Conservation (phyloP, 345 rosid species). For the Rhodomyrtus tomentosa region DNA sequence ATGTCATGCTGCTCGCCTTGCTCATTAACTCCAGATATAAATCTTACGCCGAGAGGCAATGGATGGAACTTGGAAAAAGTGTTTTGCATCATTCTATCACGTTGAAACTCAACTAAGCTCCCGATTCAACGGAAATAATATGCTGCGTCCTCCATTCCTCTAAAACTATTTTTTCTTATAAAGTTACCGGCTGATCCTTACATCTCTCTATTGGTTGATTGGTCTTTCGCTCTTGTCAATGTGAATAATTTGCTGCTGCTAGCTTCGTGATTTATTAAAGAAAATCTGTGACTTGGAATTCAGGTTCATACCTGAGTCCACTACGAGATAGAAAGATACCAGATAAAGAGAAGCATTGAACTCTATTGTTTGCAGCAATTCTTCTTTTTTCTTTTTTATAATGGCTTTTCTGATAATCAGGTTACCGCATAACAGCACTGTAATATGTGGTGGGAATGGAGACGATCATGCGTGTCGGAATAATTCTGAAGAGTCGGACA, state of each 20-base stretch:
- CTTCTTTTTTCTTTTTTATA: neutral
- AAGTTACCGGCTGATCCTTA: neutral
- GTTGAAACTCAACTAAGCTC: neutral
- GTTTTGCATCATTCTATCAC: neutral
- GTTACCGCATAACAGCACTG: neutral
- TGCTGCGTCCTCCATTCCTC: neutral
- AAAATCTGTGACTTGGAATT: neutral
- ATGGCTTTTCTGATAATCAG: neutral
- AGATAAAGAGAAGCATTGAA: neutral
- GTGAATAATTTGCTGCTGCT: neutral
- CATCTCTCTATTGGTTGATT: neutral
- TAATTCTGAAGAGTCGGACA: neutral
- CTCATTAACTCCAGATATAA: neutral
- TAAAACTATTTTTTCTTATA: neutral
- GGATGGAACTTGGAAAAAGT: neutral
- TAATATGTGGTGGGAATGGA: neutral
- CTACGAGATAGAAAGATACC: neutral
- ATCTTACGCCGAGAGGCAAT: neutral
- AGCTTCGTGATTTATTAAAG: neutral
- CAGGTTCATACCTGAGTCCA: neutral
- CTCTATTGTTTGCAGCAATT: neutral
- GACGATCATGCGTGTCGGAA: neutral
- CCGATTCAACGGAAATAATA: neutral
- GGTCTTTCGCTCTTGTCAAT: neutral
- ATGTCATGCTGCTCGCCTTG: neutral